A percentile compares a stretch with the other conserved stretches of the same genome.
These are phyloP conservation scores for Phytophthora quininea DNA, from an alignment of 352 stramenopile genomes.

Conservation along the genomic window DNA sequence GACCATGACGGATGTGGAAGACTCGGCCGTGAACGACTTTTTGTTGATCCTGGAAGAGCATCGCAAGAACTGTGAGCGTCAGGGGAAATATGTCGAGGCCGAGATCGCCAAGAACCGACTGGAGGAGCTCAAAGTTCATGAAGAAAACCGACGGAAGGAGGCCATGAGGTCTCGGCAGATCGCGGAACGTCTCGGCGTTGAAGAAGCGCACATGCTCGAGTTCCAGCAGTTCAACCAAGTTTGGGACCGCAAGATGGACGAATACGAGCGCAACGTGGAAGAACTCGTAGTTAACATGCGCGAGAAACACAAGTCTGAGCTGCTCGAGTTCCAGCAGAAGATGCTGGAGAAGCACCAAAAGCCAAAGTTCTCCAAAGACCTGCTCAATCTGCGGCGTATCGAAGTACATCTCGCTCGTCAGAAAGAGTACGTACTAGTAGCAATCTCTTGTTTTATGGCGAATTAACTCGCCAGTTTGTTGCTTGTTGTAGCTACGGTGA, in stretches of 20 bases:
- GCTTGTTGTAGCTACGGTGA: slow-evolving; percentile 81
- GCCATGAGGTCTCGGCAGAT: slow-evolving; percentile 96
- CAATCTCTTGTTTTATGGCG: not conserved
- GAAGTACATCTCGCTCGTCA: slow-evolving; percentile 93
- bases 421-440: slow-evolving; percentile 69
- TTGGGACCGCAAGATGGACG: slow-evolving; percentile 96
- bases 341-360: slow-evolving; percentile 92
- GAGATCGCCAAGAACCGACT: slow-evolving; percentile 97
- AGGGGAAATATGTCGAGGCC: slow-evolving; percentile 97
- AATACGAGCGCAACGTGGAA: slow-evolving; percentile 94
- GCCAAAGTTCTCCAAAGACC: slow-evolving; percentile 94
- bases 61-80: slow-evolving; percentile 96
- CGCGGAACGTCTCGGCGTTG: slow-evolving; percentile 93
- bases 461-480: not conserved
- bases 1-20: slow-evolving; percentile 48
- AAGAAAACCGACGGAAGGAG: slow-evolving; percentile 94
- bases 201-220: slow-evolving; percentile 98
- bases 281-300: slow-evolving; percentile 92
- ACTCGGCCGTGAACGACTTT: slow-evolving; percentile 87
- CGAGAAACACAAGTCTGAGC: slow-evolving; percentile 84
- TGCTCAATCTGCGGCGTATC: slow-evolving; percentile 93
- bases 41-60: slow-evolving; percentile 94
- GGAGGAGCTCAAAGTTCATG: slow-evolving; percentile 96
- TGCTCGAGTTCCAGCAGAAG: slow-evolving; percentile 94
- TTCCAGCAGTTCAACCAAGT: slow-evolving; percentile 97